These are phyloP conservation scores for Aschersonia sp. DNA, from an alignment of 2,329 filamentous ascomycete genomes.

Conservation along the genomic window DNA sequence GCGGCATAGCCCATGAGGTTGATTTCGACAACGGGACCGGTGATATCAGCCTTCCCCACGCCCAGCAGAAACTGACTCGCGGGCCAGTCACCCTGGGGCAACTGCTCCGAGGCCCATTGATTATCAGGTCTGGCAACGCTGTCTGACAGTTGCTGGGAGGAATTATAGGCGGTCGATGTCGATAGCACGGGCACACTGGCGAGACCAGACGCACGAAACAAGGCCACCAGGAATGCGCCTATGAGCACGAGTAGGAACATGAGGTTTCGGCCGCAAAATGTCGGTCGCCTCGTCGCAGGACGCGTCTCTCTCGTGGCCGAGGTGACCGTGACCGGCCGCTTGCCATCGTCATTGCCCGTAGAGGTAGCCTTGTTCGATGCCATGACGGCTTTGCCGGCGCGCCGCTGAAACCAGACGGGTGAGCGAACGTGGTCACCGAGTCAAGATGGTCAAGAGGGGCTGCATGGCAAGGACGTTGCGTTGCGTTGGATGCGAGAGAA, in stretches of 20 bases:
- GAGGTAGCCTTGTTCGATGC: slow-evolving; percentile 2
- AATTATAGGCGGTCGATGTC: slow-evolving; percentile 3
- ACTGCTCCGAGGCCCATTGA: slow-evolving; percentile 5
- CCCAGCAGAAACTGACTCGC: slow-evolving; percentile 29
- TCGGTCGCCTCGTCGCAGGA: neutral
- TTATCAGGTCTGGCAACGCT: slow-evolving; percentile 3
- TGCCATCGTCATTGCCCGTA: neutral
- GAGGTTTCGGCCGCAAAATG: slow-evolving; percentile 3
- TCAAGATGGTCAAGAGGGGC: neutral
- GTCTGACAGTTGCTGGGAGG: slow-evolving; percentile 1
- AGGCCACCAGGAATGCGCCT: slow-evolving; percentile 5
- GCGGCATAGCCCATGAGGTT: slow-evolving; percentile 85
- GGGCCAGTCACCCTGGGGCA: slow-evolving; percentile 6
- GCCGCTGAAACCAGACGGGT: neutral
- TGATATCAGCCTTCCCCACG: slow-evolving; percentile 40
- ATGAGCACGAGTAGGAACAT: slow-evolving; percentile 5
- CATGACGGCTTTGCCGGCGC: slow-evolving; percentile 2
- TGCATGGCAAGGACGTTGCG: neutral
- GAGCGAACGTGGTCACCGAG: neutral
- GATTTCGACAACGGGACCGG: slow-evolving; percentile 70
- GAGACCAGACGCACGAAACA: slow-evolving; percentile 7
- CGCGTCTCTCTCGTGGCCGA: neutral
- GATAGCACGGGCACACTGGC: slow-evolving; percentile 6
- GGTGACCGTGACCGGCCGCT: neutral
- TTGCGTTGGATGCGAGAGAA: neutral